A percentile compares a stretch with the other conserved stretches of the same genome.
Evolutionary conservation across 805 yeast genomes (phyloP).

Genomic region (Candida parachauliodes): DNA sequence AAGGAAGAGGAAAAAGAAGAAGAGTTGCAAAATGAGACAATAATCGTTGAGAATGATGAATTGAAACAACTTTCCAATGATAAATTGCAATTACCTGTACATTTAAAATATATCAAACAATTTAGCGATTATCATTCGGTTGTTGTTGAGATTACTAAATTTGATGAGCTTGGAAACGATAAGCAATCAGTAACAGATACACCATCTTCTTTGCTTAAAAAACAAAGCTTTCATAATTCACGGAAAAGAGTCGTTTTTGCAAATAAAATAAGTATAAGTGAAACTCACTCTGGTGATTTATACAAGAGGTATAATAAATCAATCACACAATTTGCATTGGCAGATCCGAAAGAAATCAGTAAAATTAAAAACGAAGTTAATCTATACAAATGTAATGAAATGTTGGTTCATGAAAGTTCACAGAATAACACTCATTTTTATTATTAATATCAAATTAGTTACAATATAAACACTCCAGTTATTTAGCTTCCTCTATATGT

Average conservation of each 20-base stretch:
- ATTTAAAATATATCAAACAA: conserved; percentile 33
- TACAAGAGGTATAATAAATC: conserved; percentile 54
- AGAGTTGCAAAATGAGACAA: conserved; percentile 8
- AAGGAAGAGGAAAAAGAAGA: conserved; percentile 6
- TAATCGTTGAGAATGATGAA: conserved; percentile 23
- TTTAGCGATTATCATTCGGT: conserved; percentile 30
- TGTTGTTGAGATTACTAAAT: conserved; percentile 27
- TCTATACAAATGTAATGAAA: conserved; percentile 56
- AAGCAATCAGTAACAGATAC: background rate
- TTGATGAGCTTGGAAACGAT: conserved; percentile 9
- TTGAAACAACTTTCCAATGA: conserved; percentile 18
- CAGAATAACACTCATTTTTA: conserved; percentile 64
- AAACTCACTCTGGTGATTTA: conserved; percentile 48
- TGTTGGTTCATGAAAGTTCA: conserved; percentile 66
- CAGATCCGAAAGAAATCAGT: conserved; percentile 48
- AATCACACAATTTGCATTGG: conserved; percentile 48
- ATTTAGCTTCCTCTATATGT: conserved; percentile 79
- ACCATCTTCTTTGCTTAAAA: background rate
- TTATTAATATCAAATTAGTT: conserved; percentile 21
- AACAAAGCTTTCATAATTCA: background rate
- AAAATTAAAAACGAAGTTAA: conserved; percentile 65
- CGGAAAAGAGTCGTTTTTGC: conserved; percentile 42
- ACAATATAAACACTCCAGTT: background rate
- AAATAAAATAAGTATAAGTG: conserved; percentile 44
- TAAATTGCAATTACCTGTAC: conserved; percentile 29